A percentile compares a stretch with the other conserved stretches of the same genome.
phyloP scores from a whole-genome alignment of 257 asterid species.

The Solanum phureja region DNA sequence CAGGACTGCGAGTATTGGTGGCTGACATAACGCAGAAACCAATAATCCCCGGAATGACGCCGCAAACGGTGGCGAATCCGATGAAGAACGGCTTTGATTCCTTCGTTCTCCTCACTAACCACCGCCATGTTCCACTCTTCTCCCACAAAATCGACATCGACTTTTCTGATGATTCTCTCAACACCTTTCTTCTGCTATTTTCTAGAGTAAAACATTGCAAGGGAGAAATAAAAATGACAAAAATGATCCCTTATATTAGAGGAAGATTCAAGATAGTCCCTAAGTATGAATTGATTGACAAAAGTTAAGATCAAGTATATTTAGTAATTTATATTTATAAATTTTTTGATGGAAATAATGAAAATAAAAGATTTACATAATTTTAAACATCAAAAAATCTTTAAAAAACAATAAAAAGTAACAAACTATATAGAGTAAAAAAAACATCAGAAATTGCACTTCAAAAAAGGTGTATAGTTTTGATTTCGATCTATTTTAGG shows the following conservation, averaged over 20 bases:
- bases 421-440: too few species aligned
- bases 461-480: too few species aligned
- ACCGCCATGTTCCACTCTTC: conserved; percentile 78
- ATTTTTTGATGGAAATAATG: too few species aligned
- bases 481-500: too few species aligned
- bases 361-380: too few species aligned
- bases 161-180: not conserved
- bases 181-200: not conserved
- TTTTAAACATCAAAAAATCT: too few species aligned
- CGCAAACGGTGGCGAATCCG: conserved; percentile 82
- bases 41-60: conserved; percentile 70
- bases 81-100: conserved; percentile 88
- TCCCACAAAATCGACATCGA: conserved; percentile 51
- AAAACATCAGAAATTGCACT: not conserved
- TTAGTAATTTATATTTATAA: too few species aligned
- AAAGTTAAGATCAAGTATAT: too few species aligned
- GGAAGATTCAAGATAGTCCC: not conserved
- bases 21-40: conserved; percentile 76
- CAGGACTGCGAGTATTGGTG: conserved; percentile 56
- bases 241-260: not conserved
- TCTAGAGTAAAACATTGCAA: not conserved
- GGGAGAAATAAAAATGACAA: not conserved
- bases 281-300: too few species aligned
- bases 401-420: too few species aligned
- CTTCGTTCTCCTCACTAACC: conserved; percentile 69